Conservation (phyloP, 768 basidiomycete species). For the Collybia sp. region DNA sequence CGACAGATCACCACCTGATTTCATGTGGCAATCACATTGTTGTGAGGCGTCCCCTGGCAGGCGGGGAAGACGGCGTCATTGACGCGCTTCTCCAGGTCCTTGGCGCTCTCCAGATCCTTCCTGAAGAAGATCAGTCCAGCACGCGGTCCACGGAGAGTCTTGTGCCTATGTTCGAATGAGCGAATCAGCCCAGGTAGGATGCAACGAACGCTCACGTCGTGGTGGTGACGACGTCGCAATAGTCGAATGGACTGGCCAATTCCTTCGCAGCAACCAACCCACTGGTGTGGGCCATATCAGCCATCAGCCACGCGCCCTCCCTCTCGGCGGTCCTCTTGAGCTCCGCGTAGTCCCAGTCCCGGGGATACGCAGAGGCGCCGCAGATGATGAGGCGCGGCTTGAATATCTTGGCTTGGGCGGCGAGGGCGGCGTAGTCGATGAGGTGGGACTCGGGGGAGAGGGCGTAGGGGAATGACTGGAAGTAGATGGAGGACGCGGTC, state of each 20-base stretch:
- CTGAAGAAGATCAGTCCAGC: conserved; percentile 99
- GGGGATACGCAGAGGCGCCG: conserved; percentile 97
- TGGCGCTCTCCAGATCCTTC: conserved; percentile 75
- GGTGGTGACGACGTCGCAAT: conserved; percentile 97
- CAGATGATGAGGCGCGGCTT: conserved; percentile 96
- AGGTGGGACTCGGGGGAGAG: conserved; percentile 80
- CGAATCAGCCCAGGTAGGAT: neutral
- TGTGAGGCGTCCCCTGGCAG: conserved; percentile 99
- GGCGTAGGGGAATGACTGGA: conserved; percentile 95
- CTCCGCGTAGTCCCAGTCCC: conserved; percentile 93
- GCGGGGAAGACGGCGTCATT: conserved; percentile 99
- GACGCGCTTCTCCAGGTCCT: conserved; percentile 93
- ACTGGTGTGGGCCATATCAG: conserved; percentile 96
- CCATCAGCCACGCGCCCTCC: conserved; percentile 92
- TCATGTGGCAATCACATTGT: conserved; percentile 61
- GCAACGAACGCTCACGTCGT: conserved; percentile 71
- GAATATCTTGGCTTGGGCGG: conserved; percentile 87
- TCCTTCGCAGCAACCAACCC: conserved; percentile 92
- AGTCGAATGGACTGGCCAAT: conserved; percentile 87
- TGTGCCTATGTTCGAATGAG: conserved; percentile 57
- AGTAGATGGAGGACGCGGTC: conserved; percentile 99
- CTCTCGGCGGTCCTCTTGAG: conserved; percentile 79
- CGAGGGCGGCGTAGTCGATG: conserved; percentile 82
- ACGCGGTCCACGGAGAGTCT: conserved; percentile 96
- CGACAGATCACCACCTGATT: neutral